Conservation (phyloP, 2,329 filamentous ascomycete genomes). For the Penicillium sp. region DNA sequence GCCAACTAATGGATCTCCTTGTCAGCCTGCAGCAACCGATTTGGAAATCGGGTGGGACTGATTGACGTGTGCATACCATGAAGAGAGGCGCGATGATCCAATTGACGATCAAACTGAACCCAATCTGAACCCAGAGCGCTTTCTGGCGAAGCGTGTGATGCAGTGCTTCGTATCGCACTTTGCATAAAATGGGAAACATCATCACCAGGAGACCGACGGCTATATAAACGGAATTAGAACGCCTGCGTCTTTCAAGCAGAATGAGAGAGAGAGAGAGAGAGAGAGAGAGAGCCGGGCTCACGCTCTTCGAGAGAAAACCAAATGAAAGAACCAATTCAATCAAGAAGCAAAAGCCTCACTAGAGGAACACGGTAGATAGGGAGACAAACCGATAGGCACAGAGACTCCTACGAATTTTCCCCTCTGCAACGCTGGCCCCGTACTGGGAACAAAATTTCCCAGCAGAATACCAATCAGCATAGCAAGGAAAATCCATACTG, state of each 20-base stretch:
- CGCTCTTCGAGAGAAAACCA: not conserved
- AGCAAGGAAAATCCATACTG: conserved; percentile 69
- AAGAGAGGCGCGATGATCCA: conserved; percentile 79
- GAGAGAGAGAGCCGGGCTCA: too few species aligned
- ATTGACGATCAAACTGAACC: conserved; percentile 69
- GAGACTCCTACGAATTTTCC: conserved; percentile 68
- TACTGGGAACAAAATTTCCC: conserved; percentile 65
- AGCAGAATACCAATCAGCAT: conserved; percentile 71
- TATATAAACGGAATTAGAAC: conserved; percentile 26
- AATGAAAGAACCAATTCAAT: not conserved
- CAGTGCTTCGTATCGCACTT: conserved; percentile 71
- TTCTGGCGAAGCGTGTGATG: conserved; percentile 58
- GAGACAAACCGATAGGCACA: conserved; percentile 54
- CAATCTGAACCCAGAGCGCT: conserved; percentile 71
- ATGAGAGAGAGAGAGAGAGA: too few species aligned
- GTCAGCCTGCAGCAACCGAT: not conserved
- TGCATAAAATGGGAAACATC: conserved; percentile 93
- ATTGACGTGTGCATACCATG: conserved; percentile 53
- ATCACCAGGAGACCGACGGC: conserved; percentile 79
- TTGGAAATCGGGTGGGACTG: not conserved
- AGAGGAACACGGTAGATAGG: not conserved
- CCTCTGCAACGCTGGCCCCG: conserved; percentile 57
- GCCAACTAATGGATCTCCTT: conserved; percentile 36
- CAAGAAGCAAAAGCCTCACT: too few species aligned
- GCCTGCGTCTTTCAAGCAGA: not conserved